These are phyloP conservation scores for Cucumis variabilis DNA, from an alignment of 331 rosid species.

Conservation along the genomic window DNA sequence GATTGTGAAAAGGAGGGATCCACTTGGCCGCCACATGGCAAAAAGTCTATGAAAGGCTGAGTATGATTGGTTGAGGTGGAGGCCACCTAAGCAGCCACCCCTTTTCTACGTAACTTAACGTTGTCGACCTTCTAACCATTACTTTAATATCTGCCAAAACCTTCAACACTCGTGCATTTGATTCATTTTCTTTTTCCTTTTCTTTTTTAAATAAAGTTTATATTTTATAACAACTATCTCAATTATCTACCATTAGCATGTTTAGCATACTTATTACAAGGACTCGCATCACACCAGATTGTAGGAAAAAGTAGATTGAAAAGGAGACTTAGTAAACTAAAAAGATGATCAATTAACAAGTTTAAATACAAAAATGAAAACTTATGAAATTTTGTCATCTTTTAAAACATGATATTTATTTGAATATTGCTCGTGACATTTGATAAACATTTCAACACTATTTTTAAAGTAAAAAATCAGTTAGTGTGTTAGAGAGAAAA, in stretches of 20 bases:
- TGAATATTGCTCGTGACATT: too few species aligned
- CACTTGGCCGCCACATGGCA: slow-evolving; percentile 23
- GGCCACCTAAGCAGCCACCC: background rate
- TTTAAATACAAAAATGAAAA: too few species aligned
- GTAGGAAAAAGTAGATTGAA: background rate
- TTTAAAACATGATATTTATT: too few species aligned
- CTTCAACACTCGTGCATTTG: slow-evolving; percentile 5
- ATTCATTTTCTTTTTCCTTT: too few species aligned
- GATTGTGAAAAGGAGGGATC: background rate
- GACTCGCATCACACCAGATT: background rate
- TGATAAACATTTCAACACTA: too few species aligned
- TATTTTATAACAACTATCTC: background rate
- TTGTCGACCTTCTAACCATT: slow-evolving; percentile 18
- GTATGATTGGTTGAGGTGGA: slow-evolving; percentile 20
- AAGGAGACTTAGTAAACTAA: too few species aligned
- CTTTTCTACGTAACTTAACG: background rate
- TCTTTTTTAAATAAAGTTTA: background rate
- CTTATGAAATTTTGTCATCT: too few species aligned
- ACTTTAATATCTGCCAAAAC: slow-evolving; percentile 11
- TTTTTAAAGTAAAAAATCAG: too few species aligned
- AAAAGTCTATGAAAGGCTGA: background rate
- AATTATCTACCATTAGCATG: background rate
- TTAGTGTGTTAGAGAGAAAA: too few species aligned
- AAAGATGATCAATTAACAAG: too few species aligned
- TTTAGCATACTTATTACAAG: background rate